Base-by-base conservation (phyloP, 257 asterid species). In the Solanum rostratum region DNA sequence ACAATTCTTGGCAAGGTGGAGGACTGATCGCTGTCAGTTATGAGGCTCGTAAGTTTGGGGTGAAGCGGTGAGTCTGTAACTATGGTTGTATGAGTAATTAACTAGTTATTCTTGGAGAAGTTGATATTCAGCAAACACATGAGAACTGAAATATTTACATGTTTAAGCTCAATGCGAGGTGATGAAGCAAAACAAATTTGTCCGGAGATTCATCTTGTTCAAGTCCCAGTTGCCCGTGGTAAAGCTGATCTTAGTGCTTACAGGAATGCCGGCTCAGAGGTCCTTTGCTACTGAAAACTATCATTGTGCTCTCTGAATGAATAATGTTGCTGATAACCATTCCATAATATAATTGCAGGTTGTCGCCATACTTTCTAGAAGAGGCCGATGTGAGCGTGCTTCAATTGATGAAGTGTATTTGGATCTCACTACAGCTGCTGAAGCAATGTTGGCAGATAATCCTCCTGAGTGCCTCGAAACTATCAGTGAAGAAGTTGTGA, bases 381-480 rank as follows among this genome's bases (percentile, higher is more conserved):
- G 85, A 85, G 98, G 95, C 84, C 93, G 94, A 76, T 96, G 99
- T 85, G 98, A 96, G 88, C 97, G 99, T 65, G 99, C 99, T 88
- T 96, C 99, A 83, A 95, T 96, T 54, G 98, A 96, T 93, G 99
- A 96, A 91, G 99, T 95, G 54, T 96, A 96, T 87, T 92, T 96
- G 86, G 99, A 96, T 88, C 98, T 96, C 84, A 92, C 99, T 85
- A 96, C 93, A 90, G 95, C 98, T 85, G 97, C 97, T 30, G 93
- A 93, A 86, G 86, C 86, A 82, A 91, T 95, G 99, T 87, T 96
- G 90, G 91, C 89, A 52, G 93, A 96, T 68, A 87, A 83, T 70
- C 92, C 93, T 57, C 92, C 90, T n/a, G 92, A 88, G 86, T 68
- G 85, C 71, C 84, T 89, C 86, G 93, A 90, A 81, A 84, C 91